A percentile compares a stretch with the other conserved stretches of the same genome.
Conservation (phyloP, 345 rosid species). For the Psidium friedrichsthalianum region DNA sequence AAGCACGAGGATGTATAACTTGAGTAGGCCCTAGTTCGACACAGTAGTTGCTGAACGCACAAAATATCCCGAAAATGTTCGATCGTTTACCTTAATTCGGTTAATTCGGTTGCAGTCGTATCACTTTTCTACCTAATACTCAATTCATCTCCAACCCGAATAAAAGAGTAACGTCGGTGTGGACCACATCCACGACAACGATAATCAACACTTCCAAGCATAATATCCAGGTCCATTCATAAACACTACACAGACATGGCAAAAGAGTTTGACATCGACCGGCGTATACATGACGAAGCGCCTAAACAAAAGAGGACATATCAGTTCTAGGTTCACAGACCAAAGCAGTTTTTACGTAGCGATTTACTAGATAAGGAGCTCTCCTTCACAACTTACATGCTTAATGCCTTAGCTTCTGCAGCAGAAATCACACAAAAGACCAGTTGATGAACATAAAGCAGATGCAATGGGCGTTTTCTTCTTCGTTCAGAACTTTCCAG, state of each 20-base stretch:
- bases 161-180: not conserved
- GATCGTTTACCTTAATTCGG: not conserved
- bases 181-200: not conserved
- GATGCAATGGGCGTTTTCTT: conserved; percentile 90
- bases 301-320: not conserved
- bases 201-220: not conserved
- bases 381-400: not conserved
- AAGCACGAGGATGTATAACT: not conserved
- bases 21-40: not conserved
- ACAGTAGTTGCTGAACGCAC: not conserved
- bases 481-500: conserved; percentile 96
- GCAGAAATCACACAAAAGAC: conserved; percentile 71
- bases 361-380: not conserved
- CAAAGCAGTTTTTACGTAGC: not conserved
- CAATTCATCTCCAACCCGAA: not conserved
- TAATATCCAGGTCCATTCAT: not conserved
- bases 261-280: not conserved
- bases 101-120: not conserved
- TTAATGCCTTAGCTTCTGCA: not conserved
- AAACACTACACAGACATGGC: not conserved
- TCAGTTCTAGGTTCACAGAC: not conserved
- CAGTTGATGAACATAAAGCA: conserved; percentile 93
- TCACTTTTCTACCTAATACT: not conserved
- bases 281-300: not conserved
- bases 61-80: not conserved